Percentiles rank a stretch among this genome's conserved stretches.
Evolutionary conservation across 2,329 filamentous ascomycete species (phyloP).

Genomic region (Alternaria longipes): DNA sequence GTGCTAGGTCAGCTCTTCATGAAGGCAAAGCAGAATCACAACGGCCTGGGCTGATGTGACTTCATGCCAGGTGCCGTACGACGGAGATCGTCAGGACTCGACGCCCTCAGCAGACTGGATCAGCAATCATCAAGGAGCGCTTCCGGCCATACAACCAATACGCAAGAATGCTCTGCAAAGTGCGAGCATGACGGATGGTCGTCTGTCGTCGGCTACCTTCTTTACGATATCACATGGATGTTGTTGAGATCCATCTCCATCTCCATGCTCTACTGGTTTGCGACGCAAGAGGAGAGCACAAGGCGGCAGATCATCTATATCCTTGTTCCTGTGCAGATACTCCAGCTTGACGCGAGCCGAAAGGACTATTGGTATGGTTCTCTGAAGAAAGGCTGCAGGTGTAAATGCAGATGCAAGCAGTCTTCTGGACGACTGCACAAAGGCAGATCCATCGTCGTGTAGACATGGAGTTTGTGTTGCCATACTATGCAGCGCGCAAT

Average conservation of each 20-base stretch:
- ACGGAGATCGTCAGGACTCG: background rate
- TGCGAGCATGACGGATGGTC: background rate
- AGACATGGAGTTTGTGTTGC: background rate
- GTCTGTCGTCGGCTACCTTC: background rate
- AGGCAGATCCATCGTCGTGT: constrained; percentile 10
- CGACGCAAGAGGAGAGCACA: constrained; percentile 3
- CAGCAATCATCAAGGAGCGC: background rate
- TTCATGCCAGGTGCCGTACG: background rate
- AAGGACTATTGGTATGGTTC: constrained; percentile 14
- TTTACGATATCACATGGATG: constrained; percentile 11
- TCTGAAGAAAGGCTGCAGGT: constrained; percentile 11
- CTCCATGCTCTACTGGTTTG: constrained; percentile 8
- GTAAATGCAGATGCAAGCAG: constrained; percentile 6
- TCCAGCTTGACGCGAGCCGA: constrained; percentile 8
- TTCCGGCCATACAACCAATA: background rate
- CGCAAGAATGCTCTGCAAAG: background rate
- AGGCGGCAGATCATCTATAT: constrained; percentile 3
- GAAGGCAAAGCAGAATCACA: constrained; percentile 49
- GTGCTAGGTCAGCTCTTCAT: constrained; percentile 48
- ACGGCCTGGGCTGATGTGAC: constrained; percentile 38
- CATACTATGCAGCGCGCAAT: background rate
- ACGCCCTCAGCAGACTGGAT: background rate
- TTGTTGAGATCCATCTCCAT: constrained; percentile 11
- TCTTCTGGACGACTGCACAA: background rate
- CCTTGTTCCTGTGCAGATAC: constrained; percentile 4